Conservation (phyloP, 2,329 filamentous ascomycete species). For the Mariannaea sp. region DNA sequence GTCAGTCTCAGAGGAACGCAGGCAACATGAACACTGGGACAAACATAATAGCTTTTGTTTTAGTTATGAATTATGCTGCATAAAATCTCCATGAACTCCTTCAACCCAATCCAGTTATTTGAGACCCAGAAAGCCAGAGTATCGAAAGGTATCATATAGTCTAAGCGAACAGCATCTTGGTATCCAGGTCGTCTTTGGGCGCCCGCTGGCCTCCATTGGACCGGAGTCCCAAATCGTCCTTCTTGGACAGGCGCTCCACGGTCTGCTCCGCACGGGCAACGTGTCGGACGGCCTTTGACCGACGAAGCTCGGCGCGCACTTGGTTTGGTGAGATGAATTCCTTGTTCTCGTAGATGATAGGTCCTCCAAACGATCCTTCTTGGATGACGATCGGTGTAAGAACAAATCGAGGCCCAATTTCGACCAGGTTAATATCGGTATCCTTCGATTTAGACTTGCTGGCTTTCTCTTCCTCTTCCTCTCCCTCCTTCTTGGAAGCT, state of each 20-base stretch:
- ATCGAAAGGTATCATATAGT: slow-evolving; percentile 34
- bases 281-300: slow-evolving; percentile 77
- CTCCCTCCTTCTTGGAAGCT: slow-evolving; percentile 52
- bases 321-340: slow-evolving; percentile 97
- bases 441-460: slow-evolving; percentile 53
- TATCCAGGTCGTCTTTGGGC: slow-evolving; percentile 74
- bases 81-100: slow-evolving; percentile 36
- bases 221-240: slow-evolving; percentile 75
- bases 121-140: slow-evolving; percentile 36
- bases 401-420: slow-evolving; percentile 93
- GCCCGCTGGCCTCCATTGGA: slow-evolving; percentile 66
- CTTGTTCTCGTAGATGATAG: slow-evolving; percentile 98
- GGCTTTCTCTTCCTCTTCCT: slow-evolving; percentile 51
- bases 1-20: no score
- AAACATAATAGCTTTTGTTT: no score
- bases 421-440: slow-evolving; percentile 81
- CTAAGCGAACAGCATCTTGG: slow-evolving; percentile 75
- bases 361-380: slow-evolving; percentile 92
- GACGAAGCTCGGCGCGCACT: slow-evolving; percentile 79
- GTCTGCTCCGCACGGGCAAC: slow-evolving; percentile 75
- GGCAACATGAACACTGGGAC: no score
- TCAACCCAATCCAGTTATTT: slow-evolving; percentile 31
- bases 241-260: slow-evolving; percentile 74
- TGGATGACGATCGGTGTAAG: slow-evolving; percentile 94
- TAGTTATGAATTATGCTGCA: slow-evolving; percentile 31